Percentiles rank a stretch among this genome's conserved stretches.
These are phyloP conservation scores for Raffaelea albimanens DNA, from an alignment of 2,329 filamentous ascomycete genomes.

Conservation along the genomic window DNA sequence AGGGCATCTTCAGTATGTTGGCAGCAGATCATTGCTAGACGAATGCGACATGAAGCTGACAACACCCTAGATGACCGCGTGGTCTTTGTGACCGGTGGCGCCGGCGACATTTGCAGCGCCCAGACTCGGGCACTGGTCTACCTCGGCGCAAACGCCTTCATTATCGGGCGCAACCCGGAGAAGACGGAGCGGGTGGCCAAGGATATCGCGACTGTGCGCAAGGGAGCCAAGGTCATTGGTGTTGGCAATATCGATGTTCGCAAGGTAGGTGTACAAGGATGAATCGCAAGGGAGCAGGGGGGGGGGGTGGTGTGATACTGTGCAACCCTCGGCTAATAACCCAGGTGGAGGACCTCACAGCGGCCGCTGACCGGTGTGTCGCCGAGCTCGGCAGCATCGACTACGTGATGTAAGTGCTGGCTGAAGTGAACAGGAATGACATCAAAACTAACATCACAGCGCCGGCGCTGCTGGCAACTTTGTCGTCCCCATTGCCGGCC, in stretches of 20 bases:
- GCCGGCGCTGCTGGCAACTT: constrained; percentile 96
- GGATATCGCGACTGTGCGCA: constrained; percentile 71
- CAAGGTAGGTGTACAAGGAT: constrained; percentile 48
- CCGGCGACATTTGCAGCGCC: constrained; percentile 86
- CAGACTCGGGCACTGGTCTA: constrained; percentile 88
- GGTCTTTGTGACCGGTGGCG: constrained; percentile 89
- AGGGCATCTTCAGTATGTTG: constrained; percentile 70
- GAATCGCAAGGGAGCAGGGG: constrained; percentile 1
- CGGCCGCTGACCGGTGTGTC: constrained; percentile 69
- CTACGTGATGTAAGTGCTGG: constrained; percentile 68
- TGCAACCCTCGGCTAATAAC: neutral
- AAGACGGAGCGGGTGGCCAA: constrained; percentile 77
- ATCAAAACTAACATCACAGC: constrained; percentile 31
- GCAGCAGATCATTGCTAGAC: neutral
- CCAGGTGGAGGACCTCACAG: constrained; percentile 53
- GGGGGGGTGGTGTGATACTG: neutral
- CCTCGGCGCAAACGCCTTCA: constrained; percentile 87
- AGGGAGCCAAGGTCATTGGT: constrained; percentile 76
- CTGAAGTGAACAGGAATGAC: neutral
- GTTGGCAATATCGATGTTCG: constrained; percentile 75
- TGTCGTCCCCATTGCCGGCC: constrained; percentile 70
- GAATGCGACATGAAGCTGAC: neutral
- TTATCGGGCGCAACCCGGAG: constrained; percentile 78
- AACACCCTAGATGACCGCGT: constrained; percentile 67
- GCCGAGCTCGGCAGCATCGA: constrained; percentile 82